Evolutionary conservation across 2,329 filamentous ascomycete species (phyloP).

Genomic region (Pestalotiopsis sp.): DNA sequence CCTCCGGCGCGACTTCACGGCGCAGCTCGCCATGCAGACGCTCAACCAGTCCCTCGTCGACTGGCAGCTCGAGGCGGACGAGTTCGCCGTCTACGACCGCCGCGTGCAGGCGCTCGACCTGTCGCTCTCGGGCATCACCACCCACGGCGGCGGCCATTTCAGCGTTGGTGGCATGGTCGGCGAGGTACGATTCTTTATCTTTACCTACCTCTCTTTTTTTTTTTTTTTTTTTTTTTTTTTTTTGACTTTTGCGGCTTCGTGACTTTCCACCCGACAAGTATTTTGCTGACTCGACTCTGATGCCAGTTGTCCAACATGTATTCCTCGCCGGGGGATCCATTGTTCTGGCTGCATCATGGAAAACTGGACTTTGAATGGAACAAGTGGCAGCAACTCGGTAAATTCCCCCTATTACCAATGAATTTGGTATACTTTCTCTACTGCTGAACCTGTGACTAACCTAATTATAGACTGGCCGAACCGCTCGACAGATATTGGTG

Average conservation of each 20-base stretch:
- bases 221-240: conserved; percentile 19
- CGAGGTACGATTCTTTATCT: conserved; percentile 20
- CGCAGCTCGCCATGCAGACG: conserved; percentile 16
- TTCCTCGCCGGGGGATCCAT: conserved; percentile 25
- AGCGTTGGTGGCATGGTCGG: conserved; percentile 27
- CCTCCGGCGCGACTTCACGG: conserved; percentile 31
- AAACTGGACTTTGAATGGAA: conserved; percentile 27
- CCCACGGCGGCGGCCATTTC: conserved; percentile 29
- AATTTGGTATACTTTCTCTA: no score
- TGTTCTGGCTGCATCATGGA: conserved; percentile 35
- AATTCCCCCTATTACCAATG: neutral
- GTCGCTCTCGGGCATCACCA: conserved; percentile 18
- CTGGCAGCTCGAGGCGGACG: conserved; percentile 17
- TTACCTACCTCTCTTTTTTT: conserved; percentile 5
- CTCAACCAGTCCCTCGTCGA: conserved; percentile 14
- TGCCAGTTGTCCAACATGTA: conserved; percentile 8
- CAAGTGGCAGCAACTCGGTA: conserved; percentile 29
- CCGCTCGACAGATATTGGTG: conserved; percentile 29
- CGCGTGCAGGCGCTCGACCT: conserved; percentile 23
- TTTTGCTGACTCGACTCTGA: conserved; percentile 19
- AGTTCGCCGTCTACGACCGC: conserved; percentile 27
- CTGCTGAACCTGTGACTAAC: neutral
- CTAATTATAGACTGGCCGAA: conserved; percentile 21
- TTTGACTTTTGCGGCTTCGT: conserved; percentile 10
- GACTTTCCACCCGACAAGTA: neutral